These are phyloP conservation scores for Dissophora globulifera DNA, from an alignment of 192 early-diverging fungal genomes.

Conservation along the genomic window DNA sequence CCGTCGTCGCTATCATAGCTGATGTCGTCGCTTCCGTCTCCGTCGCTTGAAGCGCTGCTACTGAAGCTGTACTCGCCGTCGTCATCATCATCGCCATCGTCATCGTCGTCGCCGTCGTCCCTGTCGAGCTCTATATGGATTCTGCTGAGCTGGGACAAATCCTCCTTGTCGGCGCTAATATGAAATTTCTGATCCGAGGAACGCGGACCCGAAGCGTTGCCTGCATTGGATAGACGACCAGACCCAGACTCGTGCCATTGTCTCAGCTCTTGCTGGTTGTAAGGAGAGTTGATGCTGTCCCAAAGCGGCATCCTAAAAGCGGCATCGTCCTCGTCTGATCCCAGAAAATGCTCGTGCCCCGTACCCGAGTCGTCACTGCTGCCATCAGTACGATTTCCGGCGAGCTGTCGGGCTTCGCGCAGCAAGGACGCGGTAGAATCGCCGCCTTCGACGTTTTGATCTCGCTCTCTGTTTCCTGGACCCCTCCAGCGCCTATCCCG, in stretches of 20 bases:
- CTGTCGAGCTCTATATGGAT: conserved; percentile 24
- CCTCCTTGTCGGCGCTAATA: not conserved
- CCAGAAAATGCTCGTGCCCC: not conserved
- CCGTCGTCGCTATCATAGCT: conserved; percentile 1
- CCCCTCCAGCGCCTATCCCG: conserved; percentile 12
- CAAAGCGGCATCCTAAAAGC: conserved; percentile 46
- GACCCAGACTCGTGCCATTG: conserved; percentile 29
- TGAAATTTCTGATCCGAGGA: conserved; percentile 25
- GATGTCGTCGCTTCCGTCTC: not conserved
- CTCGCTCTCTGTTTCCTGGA: not conserved
- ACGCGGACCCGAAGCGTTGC: not conserved
- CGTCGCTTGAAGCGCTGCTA: not conserved
- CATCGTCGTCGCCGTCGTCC: conserved; percentile 9
- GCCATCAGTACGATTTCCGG: not conserved
- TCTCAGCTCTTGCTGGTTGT: conserved; percentile 22
- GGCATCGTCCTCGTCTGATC: conserved; percentile 11
- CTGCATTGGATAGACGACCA: conserved; percentile 11
- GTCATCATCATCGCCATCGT: too few relatives aligned
- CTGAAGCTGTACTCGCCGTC: conserved; percentile 2
- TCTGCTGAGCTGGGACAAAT: conserved; percentile 24
- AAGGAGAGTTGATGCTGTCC: conserved; percentile 47
- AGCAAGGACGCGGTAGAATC: conserved; percentile 16
- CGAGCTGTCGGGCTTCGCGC: not conserved
- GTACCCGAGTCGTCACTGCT: not conserved
- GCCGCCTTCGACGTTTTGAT: not conserved